Conservation (phyloP, 2,329 filamentous ascomycete genomes). For the Ambrosiella beaveri region DNA sequence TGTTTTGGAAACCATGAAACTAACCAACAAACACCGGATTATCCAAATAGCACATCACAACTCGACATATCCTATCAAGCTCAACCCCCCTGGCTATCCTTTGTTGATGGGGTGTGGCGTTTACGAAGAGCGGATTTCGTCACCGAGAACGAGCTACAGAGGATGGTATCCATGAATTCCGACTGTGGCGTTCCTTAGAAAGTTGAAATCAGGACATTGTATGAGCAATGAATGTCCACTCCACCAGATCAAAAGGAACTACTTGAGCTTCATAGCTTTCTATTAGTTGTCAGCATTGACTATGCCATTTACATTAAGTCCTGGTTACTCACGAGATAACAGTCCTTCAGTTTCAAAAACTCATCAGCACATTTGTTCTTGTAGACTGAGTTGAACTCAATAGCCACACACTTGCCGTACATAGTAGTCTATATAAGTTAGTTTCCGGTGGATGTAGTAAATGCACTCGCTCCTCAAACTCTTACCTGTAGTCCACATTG, state of each 20-base stretch:
- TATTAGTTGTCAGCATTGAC: neutral
- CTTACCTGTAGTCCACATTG: constrained; percentile 38
- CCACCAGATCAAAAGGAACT: neutral
- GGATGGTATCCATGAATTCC: neutral
- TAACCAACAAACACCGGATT: no score
- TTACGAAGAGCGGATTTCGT: neutral
- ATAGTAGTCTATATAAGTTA: constrained; percentile 44
- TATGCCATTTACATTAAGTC: neutral
- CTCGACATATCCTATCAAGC: neutral
- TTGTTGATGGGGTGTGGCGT: neutral
- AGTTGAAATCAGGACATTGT: neutral
- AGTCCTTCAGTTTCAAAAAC: constrained; percentile 73
- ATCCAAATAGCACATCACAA: no score
- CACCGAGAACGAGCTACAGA: neutral
- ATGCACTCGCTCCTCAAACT: neutral
- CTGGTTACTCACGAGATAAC: constrained; percentile 49
- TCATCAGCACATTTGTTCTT: constrained; percentile 82
- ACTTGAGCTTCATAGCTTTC: neutral
- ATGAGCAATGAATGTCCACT: neutral
- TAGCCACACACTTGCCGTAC: constrained; percentile 83
- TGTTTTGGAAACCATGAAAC: no score
- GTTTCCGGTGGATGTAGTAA: neutral
- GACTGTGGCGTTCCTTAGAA: neutral
- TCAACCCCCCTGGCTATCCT: neutral
- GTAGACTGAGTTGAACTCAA: constrained; percentile 75